Conservation (phyloP, 352 stramenopile species). For the Lagenidium sp. region DNA sequence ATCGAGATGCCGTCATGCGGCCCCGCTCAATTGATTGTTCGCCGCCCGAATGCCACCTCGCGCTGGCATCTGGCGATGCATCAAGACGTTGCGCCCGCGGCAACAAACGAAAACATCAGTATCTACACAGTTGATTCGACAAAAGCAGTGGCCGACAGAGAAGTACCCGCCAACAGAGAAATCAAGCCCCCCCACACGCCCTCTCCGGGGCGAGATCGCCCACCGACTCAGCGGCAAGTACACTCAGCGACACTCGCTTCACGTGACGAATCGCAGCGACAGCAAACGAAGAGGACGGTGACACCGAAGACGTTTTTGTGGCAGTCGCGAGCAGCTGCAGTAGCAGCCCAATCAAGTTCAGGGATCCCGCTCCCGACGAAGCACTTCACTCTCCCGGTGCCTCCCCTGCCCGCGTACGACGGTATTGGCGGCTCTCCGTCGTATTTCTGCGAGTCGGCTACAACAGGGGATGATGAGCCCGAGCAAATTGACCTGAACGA, state of each 20-base stretch:
- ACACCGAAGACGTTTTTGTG: neutral
- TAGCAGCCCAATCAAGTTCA: too few relatives aligned
- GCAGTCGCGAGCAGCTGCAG: slow-evolving; percentile 9
- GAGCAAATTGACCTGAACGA: slow-evolving; percentile 3
- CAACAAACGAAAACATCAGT: too few relatives aligned
- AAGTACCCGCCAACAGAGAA: too few relatives aligned
- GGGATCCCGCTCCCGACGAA: too few relatives aligned
- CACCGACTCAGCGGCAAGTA: too few relatives aligned
- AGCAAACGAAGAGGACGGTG: neutral
- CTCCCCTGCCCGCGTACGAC: slow-evolving; percentile 74
- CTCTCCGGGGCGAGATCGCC: too few relatives aligned
- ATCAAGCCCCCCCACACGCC: too few relatives aligned
- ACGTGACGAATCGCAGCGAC: too few relatives aligned
- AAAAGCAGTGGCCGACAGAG: too few relatives aligned
- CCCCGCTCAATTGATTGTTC: slow-evolving; percentile 10
- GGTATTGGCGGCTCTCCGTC: slow-evolving; percentile 69
- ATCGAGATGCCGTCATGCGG: slow-evolving; percentile 7
- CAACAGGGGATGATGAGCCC: slow-evolving; percentile 1
- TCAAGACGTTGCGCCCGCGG: slow-evolving; percentile 4
- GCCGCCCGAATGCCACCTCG: slow-evolving; percentile 14
- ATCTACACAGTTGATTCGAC: too few relatives aligned
- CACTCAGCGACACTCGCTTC: too few relatives aligned
- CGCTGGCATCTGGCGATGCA: slow-evolving; percentile 11
- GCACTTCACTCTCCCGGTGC: slow-evolving; percentile 18
- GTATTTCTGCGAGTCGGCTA: slow-evolving; percentile 46